Conservation (phyloP, 108 stramenopile genomes). For the Fragilariopsis cylindrus region DNA sequence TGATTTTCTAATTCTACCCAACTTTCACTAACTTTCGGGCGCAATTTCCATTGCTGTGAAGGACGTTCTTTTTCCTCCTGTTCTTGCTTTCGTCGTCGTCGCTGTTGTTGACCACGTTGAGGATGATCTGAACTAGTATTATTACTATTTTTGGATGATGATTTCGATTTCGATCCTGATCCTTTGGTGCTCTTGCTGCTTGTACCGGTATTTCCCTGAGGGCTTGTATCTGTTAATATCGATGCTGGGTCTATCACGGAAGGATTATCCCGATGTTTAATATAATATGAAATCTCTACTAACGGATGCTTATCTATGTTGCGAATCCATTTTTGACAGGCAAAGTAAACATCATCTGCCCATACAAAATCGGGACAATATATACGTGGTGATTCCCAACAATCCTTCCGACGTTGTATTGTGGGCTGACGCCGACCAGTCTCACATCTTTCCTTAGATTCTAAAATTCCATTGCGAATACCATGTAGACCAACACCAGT, state of each 20-base stretch:
- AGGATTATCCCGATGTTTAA: background rate
- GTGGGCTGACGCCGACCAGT: conserved; percentile 49
- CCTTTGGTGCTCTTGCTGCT: background rate
- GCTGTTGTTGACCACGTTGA: conserved; percentile 14
- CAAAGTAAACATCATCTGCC: conserved; percentile 73
- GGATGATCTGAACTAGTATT: background rate
- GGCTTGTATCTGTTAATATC: background rate
- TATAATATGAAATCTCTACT: background rate
- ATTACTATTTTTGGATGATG: conserved; percentile 4
- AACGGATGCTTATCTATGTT: conserved; percentile 69
- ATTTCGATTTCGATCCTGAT: background rate
- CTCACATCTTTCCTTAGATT: conserved; percentile 21
- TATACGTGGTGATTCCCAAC: conserved; percentile 85
- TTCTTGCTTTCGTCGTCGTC: conserved; percentile 2
- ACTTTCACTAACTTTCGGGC: background rate
- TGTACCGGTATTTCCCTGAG: background rate
- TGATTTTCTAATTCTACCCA: conserved; percentile 27
- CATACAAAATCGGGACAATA: conserved; percentile 85
- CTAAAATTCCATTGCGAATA: conserved; percentile 32
- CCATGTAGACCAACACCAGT: conserved; percentile 34
- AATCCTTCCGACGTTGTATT: conserved; percentile 58
- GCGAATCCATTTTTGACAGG: conserved; percentile 66
- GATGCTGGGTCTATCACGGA: background rate
- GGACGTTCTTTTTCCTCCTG: background rate
- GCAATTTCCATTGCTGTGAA: background rate